Evolutionary conservation across 805 yeast genomes (phyloP).

Genomic region (Candida xiaguanensis): DNA sequence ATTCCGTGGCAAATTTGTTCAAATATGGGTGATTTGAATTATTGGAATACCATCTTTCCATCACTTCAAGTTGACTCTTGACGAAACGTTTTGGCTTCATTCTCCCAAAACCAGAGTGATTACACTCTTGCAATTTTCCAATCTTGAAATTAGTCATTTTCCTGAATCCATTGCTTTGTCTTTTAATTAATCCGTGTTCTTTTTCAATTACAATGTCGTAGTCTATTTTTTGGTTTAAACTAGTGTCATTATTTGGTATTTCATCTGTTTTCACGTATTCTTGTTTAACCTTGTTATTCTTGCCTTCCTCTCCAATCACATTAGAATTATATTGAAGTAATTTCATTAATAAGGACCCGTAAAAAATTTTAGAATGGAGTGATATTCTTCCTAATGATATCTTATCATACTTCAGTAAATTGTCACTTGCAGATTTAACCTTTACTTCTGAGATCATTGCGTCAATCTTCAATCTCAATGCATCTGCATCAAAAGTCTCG

Average conservation of each 20-base stretch:
- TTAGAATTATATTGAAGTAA: too few relatives aligned
- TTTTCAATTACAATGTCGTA: too few relatives aligned
- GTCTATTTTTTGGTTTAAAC: too few relatives aligned
- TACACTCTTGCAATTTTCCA: background rate
- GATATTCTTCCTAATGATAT: background rate
- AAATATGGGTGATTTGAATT: constrained; percentile 8
- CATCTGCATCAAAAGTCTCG: background rate
- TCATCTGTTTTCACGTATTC: too few relatives aligned
- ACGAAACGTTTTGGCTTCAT: background rate
- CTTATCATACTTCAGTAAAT: background rate
- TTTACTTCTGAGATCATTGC: background rate
- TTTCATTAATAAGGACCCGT: background rate
- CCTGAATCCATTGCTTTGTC: too few relatives aligned
- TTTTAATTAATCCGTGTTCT: too few relatives aligned
- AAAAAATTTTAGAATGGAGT: background rate
- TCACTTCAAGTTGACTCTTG: constrained; percentile 2
- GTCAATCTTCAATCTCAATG: background rate
- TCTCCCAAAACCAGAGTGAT: background rate
- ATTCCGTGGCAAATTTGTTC: background rate
- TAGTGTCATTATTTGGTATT: too few relatives aligned
- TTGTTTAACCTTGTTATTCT: too few relatives aligned
- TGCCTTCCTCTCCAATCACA: too few relatives aligned
- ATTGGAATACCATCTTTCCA: constrained; percentile 8
- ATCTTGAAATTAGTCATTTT: too few relatives aligned
- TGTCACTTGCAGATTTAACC: too few relatives aligned